Evolutionary conservation across 768 basidiomycete species (phyloP), one percentile per base, ranked within the genome.

Genomic region (Tulasnella calospora): DNA sequence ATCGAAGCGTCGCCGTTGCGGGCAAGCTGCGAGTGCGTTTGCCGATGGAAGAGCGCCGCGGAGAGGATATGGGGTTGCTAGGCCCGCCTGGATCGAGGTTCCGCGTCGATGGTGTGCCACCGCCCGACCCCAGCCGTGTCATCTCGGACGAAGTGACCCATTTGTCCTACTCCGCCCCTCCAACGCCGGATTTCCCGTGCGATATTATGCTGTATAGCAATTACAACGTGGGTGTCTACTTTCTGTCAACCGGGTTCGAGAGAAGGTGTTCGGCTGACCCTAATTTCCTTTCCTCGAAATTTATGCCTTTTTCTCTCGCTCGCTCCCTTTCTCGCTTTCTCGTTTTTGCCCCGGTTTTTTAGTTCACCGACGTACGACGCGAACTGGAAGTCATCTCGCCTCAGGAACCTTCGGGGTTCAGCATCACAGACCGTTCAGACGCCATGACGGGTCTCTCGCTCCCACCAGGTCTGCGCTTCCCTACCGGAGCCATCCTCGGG

Each of bases 401-500:
- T 0, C 87, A 92, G 46, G 72, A 80, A 47, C 51, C 67, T 1
- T 86, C 88, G 23, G 90, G 92, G 79, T 96, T 95, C 83, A 89
- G 89, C 2, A 90, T 96, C 71, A 88, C 90, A 79, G 94, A 97
- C 82, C 89, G 91, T 44, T 97, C 96, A 9, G 83, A 89, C 15
- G 85, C 90, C 19, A 98, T 98, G 95, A 87, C 87, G 23, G 94
- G 93, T 27, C 86, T 89, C 17, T 55, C 82, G 0, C 92, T 95
- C 81, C 97, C 97, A 30, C 97, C 98, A 0, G 97, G 97, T 17
- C 89, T 99, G 67, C 92, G 97, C 12, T 99, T 99, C 86, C 97
- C 97, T 8, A 94, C 95, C 0, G 97, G 96, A 27, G 94, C 95
- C 41, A 91, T 98, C 79, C 86, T 98, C 9, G 98, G 96, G 40